phyloP scores from a whole-genome alignment of 331 rosid species.

The Saraca asoca region DNA sequence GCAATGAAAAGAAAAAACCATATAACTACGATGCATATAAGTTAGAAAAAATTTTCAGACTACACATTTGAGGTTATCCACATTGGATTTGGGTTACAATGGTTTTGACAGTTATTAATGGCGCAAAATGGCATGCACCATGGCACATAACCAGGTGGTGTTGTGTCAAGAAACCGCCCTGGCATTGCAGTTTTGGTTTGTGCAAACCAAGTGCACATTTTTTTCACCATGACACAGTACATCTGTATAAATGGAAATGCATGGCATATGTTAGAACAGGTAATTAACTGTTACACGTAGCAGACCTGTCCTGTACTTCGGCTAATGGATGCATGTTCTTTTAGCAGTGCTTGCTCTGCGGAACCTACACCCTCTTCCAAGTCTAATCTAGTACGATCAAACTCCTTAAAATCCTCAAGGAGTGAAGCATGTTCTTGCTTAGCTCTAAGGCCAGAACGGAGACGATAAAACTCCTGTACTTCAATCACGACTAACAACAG shows the following conservation, averaged over 20 bases:
- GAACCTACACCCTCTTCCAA: slow-evolving; percentile 78
- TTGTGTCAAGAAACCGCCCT: too few relatives aligned
- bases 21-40: too few relatives aligned
- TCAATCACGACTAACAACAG: slow-evolving; percentile 46
- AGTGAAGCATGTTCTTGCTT: slow-evolving; percentile 96
- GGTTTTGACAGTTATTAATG: too few relatives aligned
- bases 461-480: slow-evolving; percentile 96
- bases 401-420: slow-evolving; percentile 92
- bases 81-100: too few relatives aligned
- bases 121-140: too few relatives aligned
- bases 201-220: too few relatives aligned
- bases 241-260: slow-evolving; percentile 17
- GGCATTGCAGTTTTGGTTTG: too few relatives aligned
- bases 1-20: too few relatives aligned
- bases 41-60: too few relatives aligned
- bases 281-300: slow-evolving; percentile 12
- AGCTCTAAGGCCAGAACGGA: slow-evolving; percentile 79
- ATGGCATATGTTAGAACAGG: slow-evolving; percentile 12
- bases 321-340: slow-evolving; percentile 79
- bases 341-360: slow-evolving; percentile 70
- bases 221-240: neutral
- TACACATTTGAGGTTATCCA: too few relatives aligned
- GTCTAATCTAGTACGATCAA: slow-evolving; percentile 88
- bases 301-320: slow-evolving; percentile 91
- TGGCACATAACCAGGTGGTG: too few relatives aligned